These are phyloP conservation scores for Lecanosticta acicola DNA, from an alignment of 2,329 filamentous ascomycete genomes.

Conservation along the genomic window DNA sequence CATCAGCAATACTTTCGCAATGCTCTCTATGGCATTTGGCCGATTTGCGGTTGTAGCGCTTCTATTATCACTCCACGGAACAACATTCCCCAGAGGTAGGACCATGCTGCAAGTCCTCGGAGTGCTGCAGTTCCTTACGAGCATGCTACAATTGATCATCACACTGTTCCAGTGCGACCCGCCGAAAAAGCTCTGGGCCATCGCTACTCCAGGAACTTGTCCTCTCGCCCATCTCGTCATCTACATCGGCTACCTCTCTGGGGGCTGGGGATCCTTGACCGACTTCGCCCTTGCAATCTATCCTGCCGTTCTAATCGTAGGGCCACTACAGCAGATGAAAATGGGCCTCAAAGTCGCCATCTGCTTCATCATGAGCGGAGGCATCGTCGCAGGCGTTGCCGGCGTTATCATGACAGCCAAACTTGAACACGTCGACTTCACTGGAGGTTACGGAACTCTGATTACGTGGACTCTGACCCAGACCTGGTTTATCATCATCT, in stretches of 20 bases:
- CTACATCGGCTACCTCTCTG: conserved; percentile 9
- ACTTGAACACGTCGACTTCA: conserved; percentile 8
- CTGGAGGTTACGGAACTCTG: conserved; percentile 4
- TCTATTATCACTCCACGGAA: conserved; percentile 9
- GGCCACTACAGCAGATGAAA: conserved; percentile 13
- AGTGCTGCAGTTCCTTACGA: conserved; percentile 4
- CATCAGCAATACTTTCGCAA: conserved; percentile 2
- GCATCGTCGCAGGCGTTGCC: conserved; percentile 16
- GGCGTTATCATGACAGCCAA: conserved; percentile 15
- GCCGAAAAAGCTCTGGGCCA: conserved; percentile 7
- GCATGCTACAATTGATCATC: conserved; percentile 3
- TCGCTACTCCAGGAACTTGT: conserved; percentile 5
- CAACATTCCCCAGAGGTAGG: conserved; percentile 6
- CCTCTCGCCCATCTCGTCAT: not conserved
- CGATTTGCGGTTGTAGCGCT: conserved; percentile 10
- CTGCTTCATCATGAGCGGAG: conserved; percentile 15
- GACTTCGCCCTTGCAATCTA: conserved; percentile 17
- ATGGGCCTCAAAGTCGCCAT: conserved; percentile 9
- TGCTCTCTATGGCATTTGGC: conserved; percentile 8
- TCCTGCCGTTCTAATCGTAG: conserved; percentile 13
- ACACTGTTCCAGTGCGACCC: conserved; percentile 11
- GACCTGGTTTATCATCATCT: conserved; percentile 23
- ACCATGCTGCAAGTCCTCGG: conserved; percentile 7
- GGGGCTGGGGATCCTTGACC: conserved; percentile 11
- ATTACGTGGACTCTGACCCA: conserved; percentile 12